Evolutionary conservation across 345 rosid species (phyloP).

Genomic region (Eucalyptus shirleyi): DNA sequence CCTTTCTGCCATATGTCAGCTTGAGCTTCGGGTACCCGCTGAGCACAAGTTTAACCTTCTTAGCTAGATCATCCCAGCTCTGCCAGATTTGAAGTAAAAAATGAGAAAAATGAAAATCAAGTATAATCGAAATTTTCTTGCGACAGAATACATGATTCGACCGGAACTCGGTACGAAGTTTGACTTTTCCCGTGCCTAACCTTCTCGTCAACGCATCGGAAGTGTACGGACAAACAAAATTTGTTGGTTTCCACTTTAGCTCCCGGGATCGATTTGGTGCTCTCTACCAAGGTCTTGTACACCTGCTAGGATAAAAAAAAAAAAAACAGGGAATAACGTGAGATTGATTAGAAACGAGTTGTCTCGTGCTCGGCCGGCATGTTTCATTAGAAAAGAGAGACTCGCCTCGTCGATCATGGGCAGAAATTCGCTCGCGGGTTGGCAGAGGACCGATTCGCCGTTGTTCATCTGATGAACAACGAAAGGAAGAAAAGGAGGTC

Average conservation of each 20-base stretch:
- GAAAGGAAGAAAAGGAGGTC: background rate
- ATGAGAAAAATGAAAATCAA: background rate
- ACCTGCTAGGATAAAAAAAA: conserved; percentile 14
- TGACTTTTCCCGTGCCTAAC: conserved; percentile 2
- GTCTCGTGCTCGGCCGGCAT: background rate
- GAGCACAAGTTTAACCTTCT: conserved; percentile 51
- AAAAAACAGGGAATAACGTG: background rate
- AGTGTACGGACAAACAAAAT: conserved; percentile 91
- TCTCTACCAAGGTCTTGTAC: conserved; percentile 33
- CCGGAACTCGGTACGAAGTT: background rate
- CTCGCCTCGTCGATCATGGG: conserved; percentile 85
- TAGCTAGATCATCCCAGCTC: conserved; percentile 65
- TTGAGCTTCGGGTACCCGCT: conserved; percentile 55
- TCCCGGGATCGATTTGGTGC: conserved; percentile 64
- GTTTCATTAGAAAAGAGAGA: background rate
- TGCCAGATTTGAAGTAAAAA: conserved; percentile 1
- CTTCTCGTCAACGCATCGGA: conserved; percentile 85
- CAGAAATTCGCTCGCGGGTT: conserved; percentile 70
- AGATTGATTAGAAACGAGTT: background rate
- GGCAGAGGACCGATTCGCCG: conserved; percentile 39
- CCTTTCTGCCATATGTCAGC: conserved; percentile 81
- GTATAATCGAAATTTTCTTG: background rate
- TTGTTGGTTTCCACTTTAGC: conserved; percentile 87
- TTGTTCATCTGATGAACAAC: conserved; percentile 10
- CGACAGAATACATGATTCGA: background rate